These are phyloP conservation scores for Aureobasidium sp. DNA, from an alignment of 2,329 filamentous ascomycete genomes.

Conservation along the genomic window DNA sequence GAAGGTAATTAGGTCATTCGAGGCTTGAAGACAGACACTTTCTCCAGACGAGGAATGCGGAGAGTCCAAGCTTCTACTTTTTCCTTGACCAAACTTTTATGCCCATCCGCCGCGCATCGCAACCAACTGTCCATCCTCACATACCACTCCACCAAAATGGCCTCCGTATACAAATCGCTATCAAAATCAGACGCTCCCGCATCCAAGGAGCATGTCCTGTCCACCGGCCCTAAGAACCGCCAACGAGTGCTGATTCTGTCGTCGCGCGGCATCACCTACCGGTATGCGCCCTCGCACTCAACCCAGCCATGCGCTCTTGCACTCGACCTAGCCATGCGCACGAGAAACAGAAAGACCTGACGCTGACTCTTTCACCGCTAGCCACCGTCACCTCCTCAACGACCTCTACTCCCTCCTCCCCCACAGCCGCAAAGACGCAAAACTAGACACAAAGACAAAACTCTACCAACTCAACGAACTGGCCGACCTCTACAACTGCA, in stretches of 20 bases:
- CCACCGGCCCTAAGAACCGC: conserved; percentile 31
- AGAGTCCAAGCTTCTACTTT: conserved; percentile 1
- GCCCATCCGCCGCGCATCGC: background rate
- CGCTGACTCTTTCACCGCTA: conserved; percentile 32
- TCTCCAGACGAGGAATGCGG: background rate
- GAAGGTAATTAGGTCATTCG: no score
- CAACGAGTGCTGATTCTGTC: conserved; percentile 77
- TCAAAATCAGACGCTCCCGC: conserved; percentile 30
- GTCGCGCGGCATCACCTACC: conserved; percentile 83
- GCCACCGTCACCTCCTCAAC: conserved; percentile 86
- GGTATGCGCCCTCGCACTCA: conserved; percentile 41
- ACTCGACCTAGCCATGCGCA: background rate
- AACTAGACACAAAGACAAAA: conserved; percentile 92
- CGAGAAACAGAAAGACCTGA: background rate
- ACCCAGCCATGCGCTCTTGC: background rate
- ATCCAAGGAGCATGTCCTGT: conserved; percentile 24
- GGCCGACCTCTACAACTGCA: conserved; percentile 78
- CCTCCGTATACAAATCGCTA: conserved; percentile 49
- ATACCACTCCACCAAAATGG: conserved; percentile 32
- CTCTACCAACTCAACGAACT: conserved; percentile 71
- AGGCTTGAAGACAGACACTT: background rate
- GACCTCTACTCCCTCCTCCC: conserved; percentile 84
- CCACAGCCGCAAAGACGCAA: conserved; percentile 87
- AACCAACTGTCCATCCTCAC: background rate
- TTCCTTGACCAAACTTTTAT: conserved; percentile 3